phyloP scores from a whole-genome alignment of 768 basidiomycete species.

The Candolleomyces aberdarensis region DNA sequence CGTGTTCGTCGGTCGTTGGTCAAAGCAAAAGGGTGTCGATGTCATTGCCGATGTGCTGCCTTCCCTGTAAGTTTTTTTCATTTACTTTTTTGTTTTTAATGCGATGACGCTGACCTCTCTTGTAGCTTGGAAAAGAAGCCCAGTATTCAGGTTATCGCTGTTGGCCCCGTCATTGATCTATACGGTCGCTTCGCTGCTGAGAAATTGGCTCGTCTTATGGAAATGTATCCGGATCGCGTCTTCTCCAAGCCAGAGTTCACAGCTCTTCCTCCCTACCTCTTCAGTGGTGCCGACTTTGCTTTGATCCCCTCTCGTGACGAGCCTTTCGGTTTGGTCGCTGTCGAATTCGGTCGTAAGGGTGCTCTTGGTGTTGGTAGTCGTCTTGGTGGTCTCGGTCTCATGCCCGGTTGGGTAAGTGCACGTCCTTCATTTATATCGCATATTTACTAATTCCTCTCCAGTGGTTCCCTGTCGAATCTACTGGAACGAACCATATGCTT shows the following conservation, averaged over 20 bases:
- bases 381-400: conserved; percentile 90
- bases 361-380: conserved; percentile 94
- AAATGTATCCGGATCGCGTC: conserved; percentile 91
- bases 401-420: conserved; percentile 91
- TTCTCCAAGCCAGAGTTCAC: conserved; percentile 98
- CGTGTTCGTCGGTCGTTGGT: conserved; percentile 97
- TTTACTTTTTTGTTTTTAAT: not conserved
- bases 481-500: conserved; percentile 88
- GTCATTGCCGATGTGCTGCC: conserved; percentile 96
- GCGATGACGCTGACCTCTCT: conserved; percentile 6
- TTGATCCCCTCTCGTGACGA: conserved; percentile 95
- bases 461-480: conserved; percentile 98
- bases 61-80: conserved; percentile 52
- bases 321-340: conserved; percentile 93
- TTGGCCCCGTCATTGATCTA: conserved; percentile 93
- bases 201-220: conserved; percentile 90
- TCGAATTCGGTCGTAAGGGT: conserved; percentile 95
- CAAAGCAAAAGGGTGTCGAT: conserved; percentile 98
- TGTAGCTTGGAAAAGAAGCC: conserved; percentile 79
- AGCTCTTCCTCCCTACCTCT: conserved; percentile 86
- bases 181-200: conserved; percentile 96
- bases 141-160: conserved; percentile 81
- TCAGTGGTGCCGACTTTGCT: conserved; percentile 94
- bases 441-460: conserved; percentile 24
- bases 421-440: not conserved